Evolutionary conservation across 164 flowering plant genomes (phyloP), one percentile per base, ranked within the genome.

Genomic region (Nelumbo lutea): DNA sequence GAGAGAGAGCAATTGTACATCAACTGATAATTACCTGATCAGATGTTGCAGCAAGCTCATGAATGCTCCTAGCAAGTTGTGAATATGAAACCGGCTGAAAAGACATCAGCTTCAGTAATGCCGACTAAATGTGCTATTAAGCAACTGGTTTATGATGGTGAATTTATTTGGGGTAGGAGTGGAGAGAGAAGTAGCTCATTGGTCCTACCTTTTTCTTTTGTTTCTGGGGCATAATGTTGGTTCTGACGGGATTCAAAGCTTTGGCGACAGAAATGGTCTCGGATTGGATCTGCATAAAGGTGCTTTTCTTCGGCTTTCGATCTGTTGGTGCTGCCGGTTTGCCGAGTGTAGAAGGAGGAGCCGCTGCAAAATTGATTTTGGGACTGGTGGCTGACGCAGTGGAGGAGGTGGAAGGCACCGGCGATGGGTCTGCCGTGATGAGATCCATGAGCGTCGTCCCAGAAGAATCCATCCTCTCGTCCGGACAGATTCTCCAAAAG

Each of bases 361-460:
- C 66, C 43, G 70, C 39, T 2, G 73, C 61, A 14, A 76, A 40
- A 45, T 79, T 2, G 43, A 78, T 55, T 4, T 88, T 64, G 11
- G 84, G 61, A 48, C 86, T 39, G 2, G 85, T 61, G n/a, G 87
- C 58, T 47, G 80, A 71, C 3, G 93, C 11, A 11, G 89, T 11
- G 2, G 93, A 53, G 57, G 57, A 53, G 57, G 15, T 9, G 46
- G 82, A 61, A 14, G 87, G 59, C 44, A 79, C 71, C 3, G 93
- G 10, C 13, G 90, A n/a, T 2, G 93, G 90, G 73, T 94, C 98
- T 48, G 98, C 76, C 2, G 97, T 86, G 51, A 94, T 94, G 72
- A 94, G 93, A 91, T 94, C 98, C 98, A 94, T 94, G 76, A 94
- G 85, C 59, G 98, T 91, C 65, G 84, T 88, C 70, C 98, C 98